Evolutionary conservation across 306 rosid genomes (phyloP), one percentile per base, ranked within the genome.

Genomic region (Betula pendula): DNA sequence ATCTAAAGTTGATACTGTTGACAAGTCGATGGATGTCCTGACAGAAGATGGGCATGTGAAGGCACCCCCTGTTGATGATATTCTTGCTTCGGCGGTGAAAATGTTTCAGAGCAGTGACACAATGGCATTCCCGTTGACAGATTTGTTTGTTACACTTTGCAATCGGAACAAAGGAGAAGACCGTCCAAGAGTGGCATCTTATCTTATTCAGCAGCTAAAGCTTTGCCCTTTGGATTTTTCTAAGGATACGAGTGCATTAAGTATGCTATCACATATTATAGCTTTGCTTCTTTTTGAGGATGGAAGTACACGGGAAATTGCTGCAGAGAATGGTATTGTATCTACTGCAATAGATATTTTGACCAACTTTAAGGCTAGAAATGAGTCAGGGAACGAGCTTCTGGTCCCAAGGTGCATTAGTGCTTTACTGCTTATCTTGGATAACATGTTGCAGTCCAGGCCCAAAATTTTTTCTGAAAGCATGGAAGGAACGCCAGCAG

Each of bases 251-350:
- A 87, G 91, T 82, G 87, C 92, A 24, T 85, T 90, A 84, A 84
- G 97, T 82, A 86, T 92, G 90, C 50, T 96, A 55, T 87, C 90
- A 6, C 99, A 93, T 87, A 86, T 87, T 77, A 87, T 89, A 72
- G 94, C 99, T 15, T 80, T 96, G 81, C 84, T 92, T 75, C 98
- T 96, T 77, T 88, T 89, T 75, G 99, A 96, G 88, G 99, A 96
- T 80, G 96, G 82, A 77, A 84, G 83, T 69, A 88, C 96, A 63
- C 87, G 99, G 67, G 93, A 91, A 72, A 88, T 89, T 80, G 98
- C 98, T 74, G 91, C 98, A 27, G 90, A 85, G 72, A 89, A 91
- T 77, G 98, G 96, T 76, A 77, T 96, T 58, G 88, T 86, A 44
- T 82, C 91, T 65, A 75, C 85, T 40, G 87, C 87, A 52, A 72